Base-by-base conservation (phyloP, 495 filamentous ascomycete species). In the Xylaria telfairii region DNA sequence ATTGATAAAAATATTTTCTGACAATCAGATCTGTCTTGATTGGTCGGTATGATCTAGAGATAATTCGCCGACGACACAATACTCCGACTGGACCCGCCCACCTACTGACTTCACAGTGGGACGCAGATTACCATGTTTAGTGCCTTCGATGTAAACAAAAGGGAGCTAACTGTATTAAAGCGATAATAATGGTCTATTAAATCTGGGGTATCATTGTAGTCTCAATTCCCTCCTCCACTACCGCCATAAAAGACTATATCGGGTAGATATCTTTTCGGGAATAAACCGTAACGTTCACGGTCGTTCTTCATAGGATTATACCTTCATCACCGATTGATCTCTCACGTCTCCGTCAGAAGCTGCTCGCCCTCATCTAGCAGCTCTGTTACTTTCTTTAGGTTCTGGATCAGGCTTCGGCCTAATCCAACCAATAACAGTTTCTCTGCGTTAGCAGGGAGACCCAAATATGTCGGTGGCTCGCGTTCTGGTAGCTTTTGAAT, bases 401-500 rank as follows among this genome's bases (percentile, higher is more conserved):
- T 95, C 71, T 86, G 86, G 73, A 98, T 91, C 89, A 97, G 89
- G 76, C 91, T 92, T 72, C 86, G 87, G 49, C 95, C 96, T 77
- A 97, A 91, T 17, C 93, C 95, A 42, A 98, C 93, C 53, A 99
- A 81, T 75, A 99, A 80, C 78, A 99, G 76, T 82, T 98, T 98
- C 88, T 99, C 96, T 59, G 96, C 96, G 77, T 98, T 97, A 28
- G 94, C 93, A 46, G 96, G 96, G 69, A 99, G 80, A 32, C 96
- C 96, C n/a, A 99, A 84, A 78, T 97, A 99, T 8, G 94, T 97
- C 0, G 96, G 96, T 54, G 96, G 96, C 78, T 99, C 96, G 75
- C 96, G 88, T 86, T 99, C 96, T 15, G 96, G 96, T 71, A 99
- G 82, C 49, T 87, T 87, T 73, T 97, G 92, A 57, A 98, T 95